Evolutionary conservation across 345 rosid species (phyloP).

Genomic region (Ceriops zippeliana): DNA sequence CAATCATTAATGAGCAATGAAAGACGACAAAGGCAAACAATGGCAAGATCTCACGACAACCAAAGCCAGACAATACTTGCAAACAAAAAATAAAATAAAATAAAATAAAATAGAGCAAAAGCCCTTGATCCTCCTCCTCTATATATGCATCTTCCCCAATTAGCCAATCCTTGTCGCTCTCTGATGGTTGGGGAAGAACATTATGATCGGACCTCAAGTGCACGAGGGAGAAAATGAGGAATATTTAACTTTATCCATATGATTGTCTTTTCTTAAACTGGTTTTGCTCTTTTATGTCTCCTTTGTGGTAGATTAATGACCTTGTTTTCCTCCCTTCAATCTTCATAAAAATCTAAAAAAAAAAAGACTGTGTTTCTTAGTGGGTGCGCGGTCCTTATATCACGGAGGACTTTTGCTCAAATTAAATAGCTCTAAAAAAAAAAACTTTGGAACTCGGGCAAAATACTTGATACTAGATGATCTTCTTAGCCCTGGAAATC

Average conservation of each 20-base stretch:
- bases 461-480: constrained; percentile 19
- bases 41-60: constrained; percentile 35
- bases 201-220: constrained; percentile 22
- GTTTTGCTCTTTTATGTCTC: constrained; percentile 37
- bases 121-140: not conserved
- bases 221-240: constrained; percentile 1
- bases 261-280: constrained; percentile 14
- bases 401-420: constrained; percentile 29
- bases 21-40: constrained; percentile 45
- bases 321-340: constrained; percentile 20
- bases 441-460: constrained; percentile 32
- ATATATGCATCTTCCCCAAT: constrained; percentile 9
- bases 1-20: constrained; percentile 1
- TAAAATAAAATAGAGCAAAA: not conserved
- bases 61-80: constrained; percentile 20
- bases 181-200: constrained; percentile 19
- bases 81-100: constrained; percentile 8
- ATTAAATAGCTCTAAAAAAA: constrained; percentile 42
- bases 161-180: constrained; percentile 18
- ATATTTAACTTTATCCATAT: constrained; percentile 9
- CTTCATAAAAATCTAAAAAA: constrained; percentile 12
- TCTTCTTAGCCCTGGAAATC: constrained; percentile 13
- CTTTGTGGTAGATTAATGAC: constrained; percentile 12
- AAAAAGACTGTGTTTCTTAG: constrained; percentile 34
- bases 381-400: constrained; percentile 46